These are phyloP conservation scores for Polytrichum commune DNA, from an alignment of 225 moss, liverwort and hornwort genomes.

Conservation along the genomic window DNA sequence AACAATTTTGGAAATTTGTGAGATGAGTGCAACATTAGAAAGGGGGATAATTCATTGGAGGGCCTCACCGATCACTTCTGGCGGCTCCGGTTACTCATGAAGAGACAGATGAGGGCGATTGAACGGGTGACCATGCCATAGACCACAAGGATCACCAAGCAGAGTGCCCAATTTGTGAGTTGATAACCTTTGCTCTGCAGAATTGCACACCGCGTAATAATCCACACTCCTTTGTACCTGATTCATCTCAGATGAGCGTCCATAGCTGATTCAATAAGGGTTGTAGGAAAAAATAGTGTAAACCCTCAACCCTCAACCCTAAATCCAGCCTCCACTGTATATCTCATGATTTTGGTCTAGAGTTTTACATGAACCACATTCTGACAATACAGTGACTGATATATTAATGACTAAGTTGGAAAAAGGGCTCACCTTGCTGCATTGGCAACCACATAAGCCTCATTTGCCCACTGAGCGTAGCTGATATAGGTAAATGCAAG, in stretches of 20 bases:
- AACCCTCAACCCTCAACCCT: too few relatives aligned
- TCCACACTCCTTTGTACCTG: constrained; percentile 64
- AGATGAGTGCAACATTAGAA: too few relatives aligned
- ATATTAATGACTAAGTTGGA: not conserved
- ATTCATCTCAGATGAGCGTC: not conserved
- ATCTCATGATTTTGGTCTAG: too few relatives aligned
- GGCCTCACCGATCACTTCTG: constrained; percentile 49
- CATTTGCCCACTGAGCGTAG: constrained; percentile 53
- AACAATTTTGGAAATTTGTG: too few relatives aligned
- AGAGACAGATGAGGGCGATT: constrained; percentile 52
- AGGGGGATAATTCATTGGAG: too few relatives aligned
- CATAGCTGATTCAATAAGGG: too few relatives aligned
- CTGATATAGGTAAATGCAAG: constrained; percentile 46
- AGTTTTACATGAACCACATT: too few relatives aligned
- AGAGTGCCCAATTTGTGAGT: constrained; percentile 35
- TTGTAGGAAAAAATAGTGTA: too few relatives aligned
- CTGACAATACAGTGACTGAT: not conserved
- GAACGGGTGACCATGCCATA: constrained; percentile 42
- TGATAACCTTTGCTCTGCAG: constrained; percentile 31
- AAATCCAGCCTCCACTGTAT: too few relatives aligned
- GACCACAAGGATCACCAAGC: constrained; percentile 31
- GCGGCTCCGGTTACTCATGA: constrained; percentile 45
- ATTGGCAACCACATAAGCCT: constrained; percentile 53
- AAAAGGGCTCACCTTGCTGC: constrained; percentile 32
- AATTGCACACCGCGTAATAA: constrained; percentile 50